phyloP scores from a whole-genome alignment of 2,329 filamentous ascomycete genomes.

The Cercospora berteroae region DNA sequence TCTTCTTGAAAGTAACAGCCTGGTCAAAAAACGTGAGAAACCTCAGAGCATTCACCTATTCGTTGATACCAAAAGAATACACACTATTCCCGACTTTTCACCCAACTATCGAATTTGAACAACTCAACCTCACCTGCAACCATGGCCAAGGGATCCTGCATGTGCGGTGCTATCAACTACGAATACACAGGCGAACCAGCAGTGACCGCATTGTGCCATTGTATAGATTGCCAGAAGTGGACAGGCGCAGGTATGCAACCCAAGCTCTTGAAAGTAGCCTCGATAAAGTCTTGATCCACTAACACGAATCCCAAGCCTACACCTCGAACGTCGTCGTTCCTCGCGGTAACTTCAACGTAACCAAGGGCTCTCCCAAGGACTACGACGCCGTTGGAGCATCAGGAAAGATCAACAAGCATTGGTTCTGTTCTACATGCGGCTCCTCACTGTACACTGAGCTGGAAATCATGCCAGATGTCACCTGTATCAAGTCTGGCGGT shows the following conservation, averaged over 20 bases:
- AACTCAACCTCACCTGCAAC: not conserved
- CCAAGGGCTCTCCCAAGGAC: slow-evolving; percentile 50
- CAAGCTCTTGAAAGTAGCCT: not conserved
- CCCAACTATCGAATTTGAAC: not conserved
- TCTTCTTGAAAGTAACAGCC: not conserved
- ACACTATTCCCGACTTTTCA: no score
- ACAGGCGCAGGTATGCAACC: slow-evolving; percentile 43
- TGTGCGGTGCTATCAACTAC: slow-evolving; percentile 33
- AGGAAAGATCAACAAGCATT: slow-evolving; percentile 57
- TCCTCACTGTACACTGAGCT: slow-evolving; percentile 53
- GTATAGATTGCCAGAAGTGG: slow-evolving; percentile 54
- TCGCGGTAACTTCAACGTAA: slow-evolving; percentile 49
- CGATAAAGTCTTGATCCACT: not conserved
- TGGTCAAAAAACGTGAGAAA: no score
- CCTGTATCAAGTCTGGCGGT: slow-evolving; percentile 53
- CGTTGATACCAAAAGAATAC: no score
- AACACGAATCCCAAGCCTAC: slow-evolving; percentile 39
- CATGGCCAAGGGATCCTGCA: slow-evolving; percentile 35
- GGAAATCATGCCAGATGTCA: slow-evolving; percentile 53
- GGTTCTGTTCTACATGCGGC: slow-evolving; percentile 55
- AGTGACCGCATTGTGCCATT: slow-evolving; percentile 48
- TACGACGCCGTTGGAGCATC: slow-evolving; percentile 51
- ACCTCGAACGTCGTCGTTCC: slow-evolving; percentile 56
- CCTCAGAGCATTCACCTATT: no score
- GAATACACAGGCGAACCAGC: slow-evolving; percentile 33